Conservation (phyloP, 2,329 filamentous ascomycete species). For the Aspergillus calidoustus region DNA sequence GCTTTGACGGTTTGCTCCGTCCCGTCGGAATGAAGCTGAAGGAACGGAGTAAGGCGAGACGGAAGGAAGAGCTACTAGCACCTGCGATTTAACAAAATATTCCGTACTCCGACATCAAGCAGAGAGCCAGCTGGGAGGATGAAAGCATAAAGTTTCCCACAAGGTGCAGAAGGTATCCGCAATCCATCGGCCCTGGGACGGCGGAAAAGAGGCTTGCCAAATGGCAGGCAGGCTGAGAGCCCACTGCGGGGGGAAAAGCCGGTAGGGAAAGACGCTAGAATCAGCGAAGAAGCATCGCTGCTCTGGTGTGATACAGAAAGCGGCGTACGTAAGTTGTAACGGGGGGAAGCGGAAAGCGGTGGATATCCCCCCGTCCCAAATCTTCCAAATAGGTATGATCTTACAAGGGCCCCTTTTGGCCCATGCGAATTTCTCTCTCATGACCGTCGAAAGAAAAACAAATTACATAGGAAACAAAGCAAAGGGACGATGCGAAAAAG, state of each 20-base stretch:
- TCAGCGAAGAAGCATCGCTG: conserved; percentile 26
- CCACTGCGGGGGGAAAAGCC: conserved; percentile 18
- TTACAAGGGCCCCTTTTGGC: conserved; percentile 20
- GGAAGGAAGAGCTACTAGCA: not conserved
- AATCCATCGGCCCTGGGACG: conserved; percentile 11
- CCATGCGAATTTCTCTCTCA: conserved; percentile 21
- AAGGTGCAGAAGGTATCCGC: conserved; percentile 8
- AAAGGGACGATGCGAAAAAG: conserved; percentile 13
- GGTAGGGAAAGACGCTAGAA: conserved; percentile 28
- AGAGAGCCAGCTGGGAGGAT: not conserved
- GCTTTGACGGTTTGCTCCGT: not conserved
- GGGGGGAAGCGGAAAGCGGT: conserved; percentile 24
- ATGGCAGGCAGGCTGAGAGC: conserved; percentile 7
- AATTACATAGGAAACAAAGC: conserved; percentile 8
- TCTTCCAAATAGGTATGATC: not conserved
- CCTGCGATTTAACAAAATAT: too few relatives aligned
- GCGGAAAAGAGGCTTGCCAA: conserved; percentile 11
- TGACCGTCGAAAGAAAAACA: conserved; percentile 19
- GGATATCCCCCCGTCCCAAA: conserved; percentile 13
- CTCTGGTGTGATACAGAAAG: conserved; percentile 19
- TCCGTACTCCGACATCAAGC: not conserved
- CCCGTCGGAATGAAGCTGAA: not conserved
- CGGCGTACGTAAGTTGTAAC: conserved; percentile 22
- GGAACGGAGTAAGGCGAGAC: not conserved
- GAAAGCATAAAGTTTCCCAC: not conserved